Conservation (phyloP, 371 early-diverging fungal genomes). For the Actinomucor elegans region DNA sequence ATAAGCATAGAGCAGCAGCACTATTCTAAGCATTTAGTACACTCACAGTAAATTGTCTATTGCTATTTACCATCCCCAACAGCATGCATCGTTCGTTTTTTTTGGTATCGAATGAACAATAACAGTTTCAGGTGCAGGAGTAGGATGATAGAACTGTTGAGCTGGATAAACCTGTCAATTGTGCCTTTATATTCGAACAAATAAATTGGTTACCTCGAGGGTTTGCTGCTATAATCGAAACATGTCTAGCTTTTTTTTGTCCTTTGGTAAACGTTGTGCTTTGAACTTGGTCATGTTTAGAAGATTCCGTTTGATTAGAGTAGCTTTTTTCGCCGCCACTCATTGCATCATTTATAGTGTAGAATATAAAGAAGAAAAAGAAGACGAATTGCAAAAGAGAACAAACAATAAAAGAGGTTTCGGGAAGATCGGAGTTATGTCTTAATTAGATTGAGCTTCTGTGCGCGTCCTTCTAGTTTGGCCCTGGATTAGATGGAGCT, state of each 20-base stretch:
- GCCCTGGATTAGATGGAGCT: too few species aligned
- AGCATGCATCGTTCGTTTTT: slow-evolving; percentile 24
- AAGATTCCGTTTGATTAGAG: too few species aligned
- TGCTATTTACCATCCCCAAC: slow-evolving; percentile 28
- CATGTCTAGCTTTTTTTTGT: too few species aligned
- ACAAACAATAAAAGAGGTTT: slow-evolving; percentile 1
- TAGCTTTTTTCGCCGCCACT: too few species aligned
- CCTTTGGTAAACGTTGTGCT: neutral
- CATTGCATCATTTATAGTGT: neutral
- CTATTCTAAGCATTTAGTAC: neutral
- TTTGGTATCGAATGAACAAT: slow-evolving; percentile 20
- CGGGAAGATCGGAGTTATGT: too few species aligned
- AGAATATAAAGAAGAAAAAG: neutral
- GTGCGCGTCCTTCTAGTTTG: too few species aligned
- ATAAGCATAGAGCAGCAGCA: slow-evolving; percentile 22
- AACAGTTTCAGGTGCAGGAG: slow-evolving; percentile 25
- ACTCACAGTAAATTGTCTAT: neutral
- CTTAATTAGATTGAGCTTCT: too few species aligned
- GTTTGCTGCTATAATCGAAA: too few species aligned
- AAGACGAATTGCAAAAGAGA: neutral
- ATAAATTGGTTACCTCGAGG: neutral
- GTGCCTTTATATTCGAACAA: neutral
- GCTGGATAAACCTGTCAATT: too few species aligned
- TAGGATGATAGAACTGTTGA: slow-evolving; percentile 22
- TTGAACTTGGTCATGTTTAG: slow-evolving; percentile 1